Evolutionary conservation across 345 rosid genomes (phyloP).

Genomic region (Arabidopsis thaliana): TAIR10.1 NC_003071.7:9085501-9086000

Average conservation of each 20-base stretch:
- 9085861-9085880: not conserved
- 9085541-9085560: conserved; percentile 51
- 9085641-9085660: conserved; percentile 51
- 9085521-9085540: conserved; percentile 37
- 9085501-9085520: not conserved
- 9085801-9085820: conserved; percentile 7
- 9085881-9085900: conserved; percentile 19
- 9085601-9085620: conserved; percentile 44
- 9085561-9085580: conserved; percentile 56
- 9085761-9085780: conserved; percentile 25
- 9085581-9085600: conserved; percentile 54
- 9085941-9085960: conserved; percentile 16
- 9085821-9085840: not conserved
- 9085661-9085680: conserved; percentile 53
- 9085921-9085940: not conserved
- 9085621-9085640: conserved; percentile 48
- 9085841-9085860: not conserved
- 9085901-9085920: conserved; percentile 1
- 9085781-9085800: conserved; percentile 19
- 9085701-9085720: conserved; percentile 54
- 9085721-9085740: conserved; percentile 27
- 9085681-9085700: conserved; percentile 46
- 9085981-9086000: not conserved
- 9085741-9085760: conserved; percentile 12
- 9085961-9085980: not conserved